A percentile compares a stretch with the other conserved stretches of the same genome.
These are phyloP conservation scores for Fusarium albidum DNA, from an alignment of 2,329 filamentous ascomycete genomes.

Conservation along the genomic window DNA sequence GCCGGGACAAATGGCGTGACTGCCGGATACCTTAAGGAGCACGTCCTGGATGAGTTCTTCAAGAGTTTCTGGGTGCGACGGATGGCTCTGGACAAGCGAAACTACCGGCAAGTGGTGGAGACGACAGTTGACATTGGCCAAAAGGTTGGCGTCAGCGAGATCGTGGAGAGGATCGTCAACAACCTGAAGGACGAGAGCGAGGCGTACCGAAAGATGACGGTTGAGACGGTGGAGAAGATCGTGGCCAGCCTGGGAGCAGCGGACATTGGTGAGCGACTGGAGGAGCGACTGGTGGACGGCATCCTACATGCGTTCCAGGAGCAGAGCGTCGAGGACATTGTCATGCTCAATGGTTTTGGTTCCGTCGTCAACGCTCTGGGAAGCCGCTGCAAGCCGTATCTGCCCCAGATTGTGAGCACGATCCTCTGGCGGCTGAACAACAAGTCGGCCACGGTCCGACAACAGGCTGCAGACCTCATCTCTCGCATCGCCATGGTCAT, in stretches of 20 bases:
- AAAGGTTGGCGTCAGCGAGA: slow-evolving; percentile 97
- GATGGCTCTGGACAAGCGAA: slow-evolving; percentile 97
- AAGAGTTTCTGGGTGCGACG: slow-evolving; percentile 98
- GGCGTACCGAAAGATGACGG: slow-evolving; percentile 98
- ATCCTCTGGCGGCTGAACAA: slow-evolving; percentile 98
- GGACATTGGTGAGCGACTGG: slow-evolving; percentile 90
- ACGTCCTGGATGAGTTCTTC: slow-evolving; percentile 95
- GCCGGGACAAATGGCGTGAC: slow-evolving; percentile 95
- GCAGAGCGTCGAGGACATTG: slow-evolving; percentile 93
- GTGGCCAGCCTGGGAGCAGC: slow-evolving; percentile 92
- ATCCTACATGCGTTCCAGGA: slow-evolving; percentile 98
- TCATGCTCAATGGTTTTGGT: slow-evolving; percentile 97
- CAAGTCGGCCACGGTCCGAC: slow-evolving; percentile 94
- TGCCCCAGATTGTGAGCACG: slow-evolving; percentile 95
- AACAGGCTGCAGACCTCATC: slow-evolving; percentile 96
- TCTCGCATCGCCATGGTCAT: slow-evolving; percentile 98
- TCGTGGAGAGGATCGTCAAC: slow-evolving; percentile 89
- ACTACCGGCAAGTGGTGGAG: slow-evolving; percentile 97
- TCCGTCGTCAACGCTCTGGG: slow-evolving; percentile 96
- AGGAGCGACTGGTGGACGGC: slow-evolving; percentile 94
- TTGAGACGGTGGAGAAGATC: slow-evolving; percentile 97
- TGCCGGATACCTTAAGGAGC: slow-evolving; percentile 91
- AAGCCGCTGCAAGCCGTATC: slow-evolving; percentile 92
- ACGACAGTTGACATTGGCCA: slow-evolving; percentile 97
- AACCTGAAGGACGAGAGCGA: slow-evolving; percentile 99